Evolutionary conservation across 2,329 filamentous ascomycete genomes (phyloP).

Genomic region (Colletotrichum sp.): DNA sequence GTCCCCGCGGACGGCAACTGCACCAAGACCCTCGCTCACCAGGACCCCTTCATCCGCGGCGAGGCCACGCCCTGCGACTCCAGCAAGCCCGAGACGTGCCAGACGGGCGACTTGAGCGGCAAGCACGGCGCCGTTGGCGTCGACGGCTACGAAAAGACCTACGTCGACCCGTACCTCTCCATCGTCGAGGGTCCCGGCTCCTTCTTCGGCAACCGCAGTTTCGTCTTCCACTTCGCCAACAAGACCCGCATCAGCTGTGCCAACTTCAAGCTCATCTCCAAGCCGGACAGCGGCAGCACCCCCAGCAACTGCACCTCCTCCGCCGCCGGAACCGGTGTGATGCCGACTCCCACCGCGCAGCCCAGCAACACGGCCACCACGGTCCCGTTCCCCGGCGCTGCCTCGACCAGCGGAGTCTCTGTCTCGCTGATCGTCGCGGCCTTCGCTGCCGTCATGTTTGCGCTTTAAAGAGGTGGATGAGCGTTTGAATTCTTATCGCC

Average conservation of each 20-base stretch:
- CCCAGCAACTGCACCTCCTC: slow-evolving; percentile 13
- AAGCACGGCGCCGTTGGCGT: slow-evolving; percentile 67
- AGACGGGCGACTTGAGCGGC: slow-evolving; percentile 78
- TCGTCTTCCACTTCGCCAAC: slow-evolving; percentile 69
- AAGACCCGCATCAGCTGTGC: slow-evolving; percentile 69
- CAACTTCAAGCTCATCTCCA: slow-evolving; percentile 54
- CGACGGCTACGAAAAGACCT: slow-evolving; percentile 54
- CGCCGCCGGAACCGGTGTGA: neutral
- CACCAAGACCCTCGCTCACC: slow-evolving; percentile 68
- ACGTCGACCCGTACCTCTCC: slow-evolving; percentile 63
- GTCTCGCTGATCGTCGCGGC: slow-evolving; percentile 10
- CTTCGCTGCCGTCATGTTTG: slow-evolving; percentile 26
- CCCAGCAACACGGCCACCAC: neutral
- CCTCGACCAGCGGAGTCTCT: slow-evolving; percentile 15
- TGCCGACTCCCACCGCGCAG: neutral
- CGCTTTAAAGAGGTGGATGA: slow-evolving; percentile 16
- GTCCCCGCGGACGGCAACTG: slow-evolving; percentile 75
- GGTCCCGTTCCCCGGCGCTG: slow-evolving; percentile 12
- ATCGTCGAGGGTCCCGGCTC: slow-evolving; percentile 52
- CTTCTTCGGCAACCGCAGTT: slow-evolving; percentile 69
- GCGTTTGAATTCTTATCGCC: neutral
- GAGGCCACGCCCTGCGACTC: slow-evolving; percentile 66
- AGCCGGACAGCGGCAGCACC: neutral
- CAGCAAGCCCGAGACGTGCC: slow-evolving; percentile 64
- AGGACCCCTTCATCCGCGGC: slow-evolving; percentile 73